Evolutionary conservation across 2,329 filamentous ascomycete species (phyloP).

Genomic region (Cladophialophora bantiana): DNA sequence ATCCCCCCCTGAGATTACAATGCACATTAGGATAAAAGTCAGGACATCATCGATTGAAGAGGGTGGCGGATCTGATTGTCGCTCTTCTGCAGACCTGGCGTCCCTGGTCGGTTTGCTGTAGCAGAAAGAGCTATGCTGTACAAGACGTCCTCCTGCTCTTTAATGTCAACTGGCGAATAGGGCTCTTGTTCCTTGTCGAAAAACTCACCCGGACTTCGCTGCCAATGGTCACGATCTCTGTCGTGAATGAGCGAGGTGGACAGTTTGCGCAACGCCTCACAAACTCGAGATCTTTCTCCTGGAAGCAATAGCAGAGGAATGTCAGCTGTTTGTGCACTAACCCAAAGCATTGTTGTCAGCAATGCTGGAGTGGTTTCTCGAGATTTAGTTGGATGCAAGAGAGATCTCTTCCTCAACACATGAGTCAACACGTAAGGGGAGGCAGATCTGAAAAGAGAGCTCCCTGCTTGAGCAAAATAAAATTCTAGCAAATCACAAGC

Average conservation of each 20-base stretch:
- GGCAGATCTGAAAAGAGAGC: conserved; percentile 52
- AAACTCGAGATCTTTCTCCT: conserved; percentile 46
- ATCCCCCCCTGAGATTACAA: conserved; percentile 57
- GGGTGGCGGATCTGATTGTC: conserved; percentile 14
- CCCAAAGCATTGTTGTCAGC: conserved; percentile 57
- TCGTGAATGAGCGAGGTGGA: conserved; percentile 42
- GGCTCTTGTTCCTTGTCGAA: neutral
- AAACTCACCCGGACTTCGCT: conserved; percentile 33
- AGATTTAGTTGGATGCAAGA: conserved; percentile 51
- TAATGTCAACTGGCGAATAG: neutral
- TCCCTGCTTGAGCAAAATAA: conserved; percentile 56
- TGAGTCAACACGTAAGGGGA: conserved; percentile 58
- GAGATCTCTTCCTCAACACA: conserved; percentile 55
- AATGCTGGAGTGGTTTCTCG: conserved; percentile 54
- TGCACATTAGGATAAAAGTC: conserved; percentile 55
- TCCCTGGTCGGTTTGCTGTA: neutral
- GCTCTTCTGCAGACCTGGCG: conserved; percentile 1
- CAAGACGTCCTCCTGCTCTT: conserved; percentile 11
- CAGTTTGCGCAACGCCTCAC: conserved; percentile 42
- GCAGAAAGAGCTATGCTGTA: conserved; percentile 1
- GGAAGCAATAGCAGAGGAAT: conserved; percentile 54
- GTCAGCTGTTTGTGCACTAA: conserved; percentile 52
- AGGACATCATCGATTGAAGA: conserved; percentile 53
- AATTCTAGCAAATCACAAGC: conserved; percentile 58
- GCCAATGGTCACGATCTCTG: conserved; percentile 27